Evolutionary conservation across 345 rosid species (phyloP).

Genomic region (Adansonia digitata): DNA sequence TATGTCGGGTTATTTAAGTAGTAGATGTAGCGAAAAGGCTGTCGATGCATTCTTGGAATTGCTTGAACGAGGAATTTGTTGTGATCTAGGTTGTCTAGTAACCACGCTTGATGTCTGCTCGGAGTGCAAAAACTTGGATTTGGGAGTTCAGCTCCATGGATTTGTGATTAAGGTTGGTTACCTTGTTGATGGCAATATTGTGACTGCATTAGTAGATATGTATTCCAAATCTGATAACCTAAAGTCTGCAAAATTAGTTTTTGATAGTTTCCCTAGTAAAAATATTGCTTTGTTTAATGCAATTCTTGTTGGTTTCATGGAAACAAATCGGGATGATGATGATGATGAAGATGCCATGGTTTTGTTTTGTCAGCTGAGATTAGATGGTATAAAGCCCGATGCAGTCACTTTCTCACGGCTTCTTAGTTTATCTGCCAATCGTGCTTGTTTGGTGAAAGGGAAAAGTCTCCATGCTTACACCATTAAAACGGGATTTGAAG

Average conservation of each 20-base stretch:
- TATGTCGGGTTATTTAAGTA: slow-evolving; percentile 35
- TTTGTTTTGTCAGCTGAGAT: slow-evolving; percentile 22
- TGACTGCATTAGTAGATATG: slow-evolving; percentile 23
- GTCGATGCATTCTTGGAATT: slow-evolving; percentile 22
- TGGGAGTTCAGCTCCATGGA: slow-evolving; percentile 23
- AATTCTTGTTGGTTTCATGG: slow-evolving; percentile 22
- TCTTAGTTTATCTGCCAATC: slow-evolving; percentile 24
- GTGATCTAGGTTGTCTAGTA: slow-evolving; percentile 25
- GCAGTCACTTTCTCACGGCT: slow-evolving; percentile 28
- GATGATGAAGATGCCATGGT: slow-evolving; percentile 22
- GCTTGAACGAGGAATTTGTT: slow-evolving; percentile 12
- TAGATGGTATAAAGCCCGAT: slow-evolving; percentile 21
- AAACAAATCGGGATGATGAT: slow-evolving; percentile 12
- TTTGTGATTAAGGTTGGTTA: slow-evolving; percentile 6
- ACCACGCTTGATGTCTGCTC: slow-evolving; percentile 25
- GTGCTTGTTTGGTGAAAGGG: slow-evolving; percentile 25
- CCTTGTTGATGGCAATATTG: slow-evolving; percentile 15
- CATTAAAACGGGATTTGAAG: slow-evolving; percentile 26
- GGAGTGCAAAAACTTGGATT: slow-evolving; percentile 27
- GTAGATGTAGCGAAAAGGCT: slow-evolving; percentile 18
- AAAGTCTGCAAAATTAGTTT: slow-evolving; percentile 19
- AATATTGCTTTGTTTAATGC: slow-evolving; percentile 26
- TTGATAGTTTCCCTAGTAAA: slow-evolving; percentile 14
- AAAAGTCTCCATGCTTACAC: slow-evolving; percentile 26
- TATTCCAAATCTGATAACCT: slow-evolving; percentile 39